Conservation (phyloP, 225 moss, liverwort and hornwort species). For the Lunularia cruciata region DNA sequence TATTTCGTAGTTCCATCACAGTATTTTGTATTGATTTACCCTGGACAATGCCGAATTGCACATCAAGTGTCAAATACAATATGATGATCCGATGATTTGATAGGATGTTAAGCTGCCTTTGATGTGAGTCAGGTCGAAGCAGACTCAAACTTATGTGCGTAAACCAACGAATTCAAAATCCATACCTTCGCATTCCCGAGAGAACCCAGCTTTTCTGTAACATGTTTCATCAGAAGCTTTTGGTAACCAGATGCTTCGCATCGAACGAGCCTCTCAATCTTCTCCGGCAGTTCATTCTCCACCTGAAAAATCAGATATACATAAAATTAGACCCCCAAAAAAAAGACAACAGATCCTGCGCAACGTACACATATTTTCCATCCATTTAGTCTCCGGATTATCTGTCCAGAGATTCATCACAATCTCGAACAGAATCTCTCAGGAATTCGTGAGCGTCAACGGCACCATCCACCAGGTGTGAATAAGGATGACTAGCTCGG, state of each 20-base stretch:
- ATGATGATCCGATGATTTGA: no score
- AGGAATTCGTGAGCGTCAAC: not conserved
- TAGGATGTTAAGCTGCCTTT: no score
- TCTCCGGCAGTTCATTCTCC: slow-evolving; percentile 98
- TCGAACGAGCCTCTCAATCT: slow-evolving; percentile 90
- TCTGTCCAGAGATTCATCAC: not conserved
- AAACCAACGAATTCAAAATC: not conserved
- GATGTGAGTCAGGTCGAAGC: not conserved
- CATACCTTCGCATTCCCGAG: slow-evolving; percentile 83
- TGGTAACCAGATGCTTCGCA: slow-evolving; percentile 99
- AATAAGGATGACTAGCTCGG: no score
- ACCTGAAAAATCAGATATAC: slow-evolving; percentile 63
- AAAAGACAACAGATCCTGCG: no score
- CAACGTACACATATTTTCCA: not conserved
- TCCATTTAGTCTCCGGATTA: no score
- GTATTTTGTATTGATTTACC: slow-evolving; percentile 98
- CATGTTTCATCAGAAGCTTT: slow-evolving; percentile 91
- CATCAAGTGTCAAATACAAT: no score
- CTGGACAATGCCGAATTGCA: slow-evolving; percentile 33
- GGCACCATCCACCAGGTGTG: no score
- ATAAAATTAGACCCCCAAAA: no score
- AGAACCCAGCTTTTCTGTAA: slow-evolving; percentile 89
- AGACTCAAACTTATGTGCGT: not conserved
- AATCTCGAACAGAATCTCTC: not conserved
- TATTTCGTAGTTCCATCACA: slow-evolving; percentile 99